Percentiles rank a stretch among this genome's conserved stretches.
Conservation (phyloP, 352 stramenopile genomes). For the Globisporangium heterothallicum region DNA sequence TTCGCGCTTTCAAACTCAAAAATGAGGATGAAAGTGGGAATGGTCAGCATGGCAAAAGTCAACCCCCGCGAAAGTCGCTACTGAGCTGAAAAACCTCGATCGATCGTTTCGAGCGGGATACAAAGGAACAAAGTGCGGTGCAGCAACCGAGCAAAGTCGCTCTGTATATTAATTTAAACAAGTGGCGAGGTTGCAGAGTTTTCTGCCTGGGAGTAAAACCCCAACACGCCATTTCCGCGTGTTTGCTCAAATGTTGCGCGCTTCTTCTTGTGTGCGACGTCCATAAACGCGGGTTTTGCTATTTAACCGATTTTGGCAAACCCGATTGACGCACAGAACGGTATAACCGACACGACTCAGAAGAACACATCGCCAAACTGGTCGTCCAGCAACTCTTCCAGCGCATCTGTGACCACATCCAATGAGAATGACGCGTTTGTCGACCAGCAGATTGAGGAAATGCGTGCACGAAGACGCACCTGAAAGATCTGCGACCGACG, state of each 20-base stretch:
- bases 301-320: background rate
- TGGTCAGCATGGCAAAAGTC: too few relatives aligned
- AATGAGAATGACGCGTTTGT: background rate
- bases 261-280: background rate
- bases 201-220: background rate
- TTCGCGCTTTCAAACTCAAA: background rate
- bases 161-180: background rate
- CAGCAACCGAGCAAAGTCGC: background rate
- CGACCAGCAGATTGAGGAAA: too few relatives aligned
- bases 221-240: background rate
- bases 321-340: background rate
- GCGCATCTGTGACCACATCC: slow-evolving; percentile 24
- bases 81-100: background rate
- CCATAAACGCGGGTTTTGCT: background rate
- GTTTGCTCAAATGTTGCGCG: background rate
- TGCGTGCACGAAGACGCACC: too few relatives aligned
- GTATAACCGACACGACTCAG: slow-evolving; percentile 11
- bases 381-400: slow-evolving; percentile 35
- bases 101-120: background rate
- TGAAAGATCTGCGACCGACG: slow-evolving; percentile 46
- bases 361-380: slow-evolving; percentile 58
- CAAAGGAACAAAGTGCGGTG: background rate
- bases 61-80: too few relatives aligned
- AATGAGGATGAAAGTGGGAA: background rate
- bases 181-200: background rate